Base-by-base conservation (phyloP, 306 rosid species). In the Casuarina glauca region DNA sequence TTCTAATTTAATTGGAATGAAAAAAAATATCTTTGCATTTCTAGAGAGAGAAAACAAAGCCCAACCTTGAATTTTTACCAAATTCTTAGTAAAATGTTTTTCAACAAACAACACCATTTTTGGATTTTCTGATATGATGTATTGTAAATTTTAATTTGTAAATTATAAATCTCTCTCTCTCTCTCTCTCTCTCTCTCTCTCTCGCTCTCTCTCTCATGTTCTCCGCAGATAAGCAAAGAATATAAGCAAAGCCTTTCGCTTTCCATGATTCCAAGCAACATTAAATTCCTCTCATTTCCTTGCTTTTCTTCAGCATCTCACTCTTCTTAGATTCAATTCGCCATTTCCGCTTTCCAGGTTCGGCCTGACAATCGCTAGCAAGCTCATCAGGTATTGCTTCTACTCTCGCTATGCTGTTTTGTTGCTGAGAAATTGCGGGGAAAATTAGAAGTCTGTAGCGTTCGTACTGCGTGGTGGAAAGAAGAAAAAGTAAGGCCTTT, bases 221-320 rank as follows among this genome's bases (percentile, higher is more conserved):
- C 17, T 20, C 17, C 58, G 2, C 1, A 3, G 15, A 20, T 60
- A 74, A 70, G 86, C 78, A 38, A 75, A 74, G 83, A 74, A 82
- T 81, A 74, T 72, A 35, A 26, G 68, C 67, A 60, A 1, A 11
- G 5, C 11, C 6, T 46, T 55, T 64, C 55, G 73, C 75, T 72
- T 46, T 15, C 53, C 79, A 70, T 51, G 61, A 41, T 13, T 4
- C 62, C 77, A 83, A 67, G 76, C 69, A 5, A 76, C 72, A 68
- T 54, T 67, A 44, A 1, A 62, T 42, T 17, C 43, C 75, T 39
- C 57, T 43, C 55, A 35, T 38, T 57, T 17, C 4, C 12, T 32
- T 4, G 9, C 84, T 48, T 48, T 15, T 61, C 69, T 38, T 70
- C 69, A 9, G 32, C 55, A 26, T 72, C 70, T 51, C 72, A 9